Percentiles rank a stretch among this genome's conserved stretches.
Evolutionary conservation across 805 yeast species (phyloP).

Genomic region (Ogataea paradorogensis): DNA sequence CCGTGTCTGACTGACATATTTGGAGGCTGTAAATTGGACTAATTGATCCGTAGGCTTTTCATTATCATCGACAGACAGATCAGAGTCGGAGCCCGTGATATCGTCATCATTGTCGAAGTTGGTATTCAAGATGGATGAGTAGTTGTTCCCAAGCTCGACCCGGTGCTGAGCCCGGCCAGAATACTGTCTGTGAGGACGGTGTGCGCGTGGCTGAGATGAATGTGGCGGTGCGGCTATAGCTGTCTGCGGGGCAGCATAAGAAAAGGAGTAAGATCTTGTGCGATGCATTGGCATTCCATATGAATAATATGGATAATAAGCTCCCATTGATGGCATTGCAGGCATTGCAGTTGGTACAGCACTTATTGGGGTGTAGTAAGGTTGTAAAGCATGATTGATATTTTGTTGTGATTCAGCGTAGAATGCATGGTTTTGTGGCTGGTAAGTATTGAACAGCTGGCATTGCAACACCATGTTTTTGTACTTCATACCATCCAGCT

Average conservation of each 20-base stretch:
- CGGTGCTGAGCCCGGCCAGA: slow-evolving; percentile 7
- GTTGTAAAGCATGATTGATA: slow-evolving; percentile 2
- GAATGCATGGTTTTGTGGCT: slow-evolving; percentile 5
- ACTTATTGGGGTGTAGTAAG: slow-evolving; percentile 6
- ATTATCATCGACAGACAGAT: slow-evolving; percentile 20
- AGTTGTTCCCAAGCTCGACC: slow-evolving; percentile 25
- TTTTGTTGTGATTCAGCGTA: slow-evolving; percentile 8
- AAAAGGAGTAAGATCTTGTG: slow-evolving; percentile 7
- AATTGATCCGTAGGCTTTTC: slow-evolving; percentile 24
- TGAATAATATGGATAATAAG: slow-evolving; percentile 12
- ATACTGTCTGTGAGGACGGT: slow-evolving; percentile 4
- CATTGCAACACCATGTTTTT: slow-evolving; percentile 18
- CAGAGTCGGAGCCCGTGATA: slow-evolving; percentile 1
- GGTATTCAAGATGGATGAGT: slow-evolving; percentile 25
- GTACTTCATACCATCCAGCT: slow-evolving; percentile 21
- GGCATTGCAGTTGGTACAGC: slow-evolving; percentile 5
- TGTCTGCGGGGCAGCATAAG: slow-evolving; percentile 6
- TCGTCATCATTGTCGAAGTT: slow-evolving; percentile 18
- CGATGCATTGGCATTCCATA: slow-evolving; percentile 7
- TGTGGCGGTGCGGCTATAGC: slow-evolving; percentile 7
- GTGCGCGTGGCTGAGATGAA: slow-evolving; percentile 5
- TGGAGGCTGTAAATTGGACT: slow-evolving; percentile 22
- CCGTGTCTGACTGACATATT: slow-evolving; percentile 41
- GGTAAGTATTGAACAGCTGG: slow-evolving; percentile 11
- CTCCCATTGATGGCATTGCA: slow-evolving; percentile 6